Base-by-base conservation (phyloP, 2,329 filamentous ascomycete species). In the Sphaerulina musiva region DNA sequence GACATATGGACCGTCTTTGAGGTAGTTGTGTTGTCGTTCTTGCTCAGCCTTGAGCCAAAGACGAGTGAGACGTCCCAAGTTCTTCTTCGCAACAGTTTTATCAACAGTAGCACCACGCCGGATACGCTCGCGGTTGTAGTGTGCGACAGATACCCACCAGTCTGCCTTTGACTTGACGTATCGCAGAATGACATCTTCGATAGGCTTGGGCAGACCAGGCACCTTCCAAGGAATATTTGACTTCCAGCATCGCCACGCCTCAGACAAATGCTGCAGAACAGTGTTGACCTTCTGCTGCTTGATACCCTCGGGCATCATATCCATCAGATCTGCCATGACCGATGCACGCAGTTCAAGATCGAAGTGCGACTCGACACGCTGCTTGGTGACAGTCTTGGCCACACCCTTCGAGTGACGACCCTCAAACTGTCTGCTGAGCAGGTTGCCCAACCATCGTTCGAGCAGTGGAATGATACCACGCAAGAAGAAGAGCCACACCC, bases 191-290 rank as follows among this genome's bases (percentile, higher is more conserved):
- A 98, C 95, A 68, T 97, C 98, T 74, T 98, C 93, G 59, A 98
- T 97, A 0, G 93, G 92, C 11, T 95, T 95, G 40, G 93, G 93
- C 57, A 98, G 74, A 38, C 93, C 95, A 48, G 93, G 93, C 2
- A 98, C 93, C 76, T 98, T 98, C 93, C 93, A 98, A 0, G 93
- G 93, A 63, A 98, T 98, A 68, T 98, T 98, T 74, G 91, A 96
- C 84, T 98, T 98, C 93, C 93, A 98, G 76, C 93, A 98, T 75
- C 93, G 83, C 93, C 93, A 98, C 11, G 93, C 93, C 75, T 98
- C 93, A 0, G 92, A 97, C 41, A 98, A 75, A 79, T 98, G 95
- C 68, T 97, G 93, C 51, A 98, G 77, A 43, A 98, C 92, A 1
- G 91, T 95, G 72, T 98, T 95, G 72, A 98, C 90, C 75, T 98